Percentiles rank a stretch among this genome's conserved stretches.
These are phyloP conservation scores for Cercospora berteroae DNA, from an alignment of 2,329 filamentous ascomycete species.

Conservation along the genomic window DNA sequence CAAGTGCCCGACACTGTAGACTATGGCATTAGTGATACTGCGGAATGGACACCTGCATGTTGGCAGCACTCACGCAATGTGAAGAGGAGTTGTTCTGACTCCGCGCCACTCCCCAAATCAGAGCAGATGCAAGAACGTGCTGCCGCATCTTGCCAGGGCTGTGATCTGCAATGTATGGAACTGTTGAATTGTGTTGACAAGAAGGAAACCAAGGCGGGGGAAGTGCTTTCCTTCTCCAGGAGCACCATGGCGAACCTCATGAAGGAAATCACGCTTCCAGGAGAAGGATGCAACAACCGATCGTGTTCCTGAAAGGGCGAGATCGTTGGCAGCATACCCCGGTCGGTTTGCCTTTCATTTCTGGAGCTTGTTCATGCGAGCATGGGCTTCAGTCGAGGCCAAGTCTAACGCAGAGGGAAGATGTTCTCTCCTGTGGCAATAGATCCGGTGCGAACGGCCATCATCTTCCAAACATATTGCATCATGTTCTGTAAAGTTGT, in stretches of 20 bases:
- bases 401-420: neutral
- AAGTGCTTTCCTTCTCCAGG: neutral
- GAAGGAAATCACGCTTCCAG: neutral
- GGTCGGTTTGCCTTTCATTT: neutral
- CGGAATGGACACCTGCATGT: neutral
- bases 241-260: neutral
- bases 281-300: neutral
- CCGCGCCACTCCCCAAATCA: neutral
- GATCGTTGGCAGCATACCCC: neutral
- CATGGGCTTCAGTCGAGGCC: neutral
- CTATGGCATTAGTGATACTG: neutral
- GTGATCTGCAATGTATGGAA: neutral
- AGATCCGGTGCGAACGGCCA: neutral
- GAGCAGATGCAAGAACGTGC: neutral
- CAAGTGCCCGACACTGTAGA: constrained; percentile 7
- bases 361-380: neutral
- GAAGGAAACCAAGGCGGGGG: neutral
- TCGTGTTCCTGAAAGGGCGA: neutral
- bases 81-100: neutral
- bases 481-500: neutral
- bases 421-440: neutral
- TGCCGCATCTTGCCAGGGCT: neutral
- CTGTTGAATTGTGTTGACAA: neutral
- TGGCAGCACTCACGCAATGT: neutral
- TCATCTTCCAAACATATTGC: neutral